Conservation (phyloP, 192 early-diverging fungal genomes). For the Phycomyces nitens region DNA sequence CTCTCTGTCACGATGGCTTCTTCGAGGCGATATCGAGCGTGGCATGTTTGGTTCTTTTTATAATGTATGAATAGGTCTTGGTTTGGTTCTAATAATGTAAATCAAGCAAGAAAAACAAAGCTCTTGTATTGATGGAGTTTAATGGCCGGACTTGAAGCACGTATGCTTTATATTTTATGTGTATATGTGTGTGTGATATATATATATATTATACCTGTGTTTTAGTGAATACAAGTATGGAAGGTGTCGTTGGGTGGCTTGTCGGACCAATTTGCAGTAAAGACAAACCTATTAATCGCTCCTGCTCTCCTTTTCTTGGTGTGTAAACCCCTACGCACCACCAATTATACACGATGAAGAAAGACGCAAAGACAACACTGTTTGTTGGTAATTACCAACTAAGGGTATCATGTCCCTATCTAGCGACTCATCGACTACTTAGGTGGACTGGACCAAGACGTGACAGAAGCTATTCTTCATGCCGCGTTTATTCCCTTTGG, state of each 20-base stretch:
- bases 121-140: too few relatives aligned
- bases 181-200: too few relatives aligned
- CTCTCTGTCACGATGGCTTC: conserved; percentile 6
- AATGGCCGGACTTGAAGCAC: too few relatives aligned
- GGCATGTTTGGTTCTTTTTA: conserved; percentile 20
- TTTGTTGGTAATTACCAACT: conserved; percentile 39
- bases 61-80: background rate
- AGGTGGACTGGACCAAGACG: conserved; percentile 81
- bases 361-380: conserved; percentile 41
- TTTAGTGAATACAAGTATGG: too few relatives aligned
- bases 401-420: background rate
- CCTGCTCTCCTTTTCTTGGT: too few relatives aligned
- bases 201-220: too few relatives aligned
- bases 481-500: conserved; percentile 96
- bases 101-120: too few relatives aligned
- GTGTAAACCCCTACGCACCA: too few relatives aligned
- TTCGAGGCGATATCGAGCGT: conserved; percentile 18
- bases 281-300: too few relatives aligned
- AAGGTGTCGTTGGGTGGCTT: too few relatives aligned
- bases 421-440: background rate
- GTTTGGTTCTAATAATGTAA: background rate
- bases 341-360: background rate
- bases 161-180: too few relatives aligned
- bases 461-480: conserved; percentile 73
- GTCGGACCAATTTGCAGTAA: too few relatives aligned